Percentiles rank a stretch among this genome's conserved stretches.
These are phyloP conservation scores for Pisolithus microcarpus DNA, from an alignment of 768 basidiomycete genomes.

Conservation along the genomic window DNA sequence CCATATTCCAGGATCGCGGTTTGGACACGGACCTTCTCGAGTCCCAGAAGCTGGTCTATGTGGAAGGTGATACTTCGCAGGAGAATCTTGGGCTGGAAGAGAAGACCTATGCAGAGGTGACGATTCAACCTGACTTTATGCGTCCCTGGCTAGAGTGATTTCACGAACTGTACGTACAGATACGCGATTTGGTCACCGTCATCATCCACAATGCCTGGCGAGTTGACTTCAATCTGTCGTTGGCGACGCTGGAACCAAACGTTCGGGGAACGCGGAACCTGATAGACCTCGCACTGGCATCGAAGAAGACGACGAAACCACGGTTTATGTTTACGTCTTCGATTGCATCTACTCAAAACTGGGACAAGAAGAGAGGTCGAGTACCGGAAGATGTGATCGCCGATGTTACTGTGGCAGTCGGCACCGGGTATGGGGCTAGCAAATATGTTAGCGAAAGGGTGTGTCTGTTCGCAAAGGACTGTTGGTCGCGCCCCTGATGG, in stretches of 20 bases:
- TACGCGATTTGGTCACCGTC: slow-evolving; percentile 24
- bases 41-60: slow-evolving; percentile 20
- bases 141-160: background rate
- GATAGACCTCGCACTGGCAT: slow-evolving; percentile 31
- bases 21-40: slow-evolving; percentile 19
- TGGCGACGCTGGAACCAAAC: slow-evolving; percentile 45
- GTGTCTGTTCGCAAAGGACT: slow-evolving; percentile 7
- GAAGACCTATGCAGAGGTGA: slow-evolving; percentile 17
- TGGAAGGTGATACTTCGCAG: slow-evolving; percentile 22
- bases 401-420: slow-evolving; percentile 23
- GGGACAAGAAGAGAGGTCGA: slow-evolving; percentile 8
- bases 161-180: slow-evolving; percentile 20
- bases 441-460: slow-evolving; percentile 24
- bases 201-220: slow-evolving; percentile 45
- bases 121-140: background rate
- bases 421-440: slow-evolving; percentile 31
- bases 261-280: slow-evolving; percentile 41
- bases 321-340: slow-evolving; percentile 38
- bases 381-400: slow-evolving; percentile 28
- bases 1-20: slow-evolving; percentile 18
- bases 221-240: slow-evolving; percentile 44
- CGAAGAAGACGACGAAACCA: slow-evolving; percentile 18
- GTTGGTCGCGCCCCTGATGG: background rate
- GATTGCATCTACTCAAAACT: slow-evolving; percentile 21
- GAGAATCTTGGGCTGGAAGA: slow-evolving; percentile 18